Percentiles rank a stretch among this genome's conserved stretches.
These are phyloP conservation scores for Microcyclospora tardicrescens DNA, from an alignment of 2,329 filamentous ascomycete species.

Conservation along the genomic window DNA sequence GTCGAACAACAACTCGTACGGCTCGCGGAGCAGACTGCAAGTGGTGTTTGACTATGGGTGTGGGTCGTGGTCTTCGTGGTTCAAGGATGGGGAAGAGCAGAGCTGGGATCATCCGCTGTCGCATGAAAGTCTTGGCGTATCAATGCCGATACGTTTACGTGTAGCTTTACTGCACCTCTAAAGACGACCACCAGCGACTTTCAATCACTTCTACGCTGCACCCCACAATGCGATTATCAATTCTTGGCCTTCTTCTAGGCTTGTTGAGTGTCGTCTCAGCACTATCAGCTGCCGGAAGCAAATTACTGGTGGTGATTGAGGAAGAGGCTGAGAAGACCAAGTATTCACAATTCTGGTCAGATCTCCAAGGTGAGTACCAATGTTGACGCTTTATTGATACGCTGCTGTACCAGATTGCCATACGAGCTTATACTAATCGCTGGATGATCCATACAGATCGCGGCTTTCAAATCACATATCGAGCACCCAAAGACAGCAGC, in stretches of 20 bases:
- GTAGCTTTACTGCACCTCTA: no score
- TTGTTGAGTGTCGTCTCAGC: slow-evolving; percentile 58
- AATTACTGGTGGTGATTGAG: slow-evolving; percentile 77
- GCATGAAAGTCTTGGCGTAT: no score
- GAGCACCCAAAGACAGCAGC: slow-evolving; percentile 68
- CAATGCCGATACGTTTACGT: no score
- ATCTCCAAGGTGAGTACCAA: slow-evolving; percentile 49
- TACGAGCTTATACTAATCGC: background rate
- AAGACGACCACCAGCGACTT: no score
- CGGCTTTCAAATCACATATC: slow-evolving; percentile 68
- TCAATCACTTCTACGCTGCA: background rate
- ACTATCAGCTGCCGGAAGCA: slow-evolving; percentile 63
- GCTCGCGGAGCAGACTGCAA: no score
- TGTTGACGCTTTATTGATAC: background rate
- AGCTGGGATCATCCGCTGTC: no score
- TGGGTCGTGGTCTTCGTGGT: background rate
- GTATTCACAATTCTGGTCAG: slow-evolving; percentile 70
- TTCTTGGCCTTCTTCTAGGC: slow-evolving; percentile 44
- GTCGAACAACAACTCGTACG: background rate
- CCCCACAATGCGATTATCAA: slow-evolving; percentile 20
- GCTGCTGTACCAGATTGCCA: slow-evolving; percentile 1
- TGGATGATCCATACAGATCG: slow-evolving; percentile 44
- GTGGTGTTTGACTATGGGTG: background rate
- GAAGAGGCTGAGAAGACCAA: slow-evolving; percentile 65
- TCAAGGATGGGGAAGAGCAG: no score